Evolutionary conservation across 225 moss, liverwort and hornwort species (phyloP).

Genomic region (Physcomitrium patens): DNA sequence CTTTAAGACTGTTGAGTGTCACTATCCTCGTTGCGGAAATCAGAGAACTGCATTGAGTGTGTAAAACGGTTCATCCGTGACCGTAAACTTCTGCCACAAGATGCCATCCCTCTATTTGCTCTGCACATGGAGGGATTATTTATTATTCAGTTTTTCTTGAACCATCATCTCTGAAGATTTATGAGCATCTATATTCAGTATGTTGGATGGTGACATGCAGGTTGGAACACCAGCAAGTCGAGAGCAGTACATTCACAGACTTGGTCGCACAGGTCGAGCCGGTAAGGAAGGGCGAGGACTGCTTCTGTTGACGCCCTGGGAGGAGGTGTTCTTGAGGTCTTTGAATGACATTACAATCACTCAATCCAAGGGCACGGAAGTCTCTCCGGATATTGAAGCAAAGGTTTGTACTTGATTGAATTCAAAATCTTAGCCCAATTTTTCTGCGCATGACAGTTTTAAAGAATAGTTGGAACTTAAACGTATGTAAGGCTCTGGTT

Average conservation of each 20-base stretch:
- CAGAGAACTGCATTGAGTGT: too few species aligned
- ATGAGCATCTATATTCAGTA: conserved; percentile 7
- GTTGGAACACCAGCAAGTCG: conserved; percentile 87
- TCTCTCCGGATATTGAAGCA: conserved; percentile 40
- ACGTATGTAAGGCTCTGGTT: background rate
- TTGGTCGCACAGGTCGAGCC: conserved; percentile 94
- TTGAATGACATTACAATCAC: conserved; percentile 84
- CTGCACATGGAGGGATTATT: too few species aligned
- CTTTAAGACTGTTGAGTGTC: too few species aligned
- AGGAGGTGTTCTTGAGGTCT: conserved; percentile 74
- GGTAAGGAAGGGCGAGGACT: conserved; percentile 95
- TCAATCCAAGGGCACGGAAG: conserved; percentile 44
- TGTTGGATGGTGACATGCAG: conserved; percentile 43
- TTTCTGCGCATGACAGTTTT: background rate
- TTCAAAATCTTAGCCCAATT: background rate
- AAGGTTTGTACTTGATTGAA: conserved; percentile 54
- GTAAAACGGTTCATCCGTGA: too few species aligned
- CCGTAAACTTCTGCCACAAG: too few species aligned
- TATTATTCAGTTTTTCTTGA: too few species aligned
- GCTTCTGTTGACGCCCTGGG: conserved; percentile 88
- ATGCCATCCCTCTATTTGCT: too few species aligned
- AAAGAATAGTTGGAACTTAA: background rate
- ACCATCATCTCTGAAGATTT: too few species aligned
- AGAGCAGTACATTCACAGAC: conserved; percentile 92
- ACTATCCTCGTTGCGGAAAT: too few species aligned